Percentiles rank a stretch among this genome's conserved stretches.
Conservation (phyloP, 345 rosid species). For the Theobroma cacao region DNA sequence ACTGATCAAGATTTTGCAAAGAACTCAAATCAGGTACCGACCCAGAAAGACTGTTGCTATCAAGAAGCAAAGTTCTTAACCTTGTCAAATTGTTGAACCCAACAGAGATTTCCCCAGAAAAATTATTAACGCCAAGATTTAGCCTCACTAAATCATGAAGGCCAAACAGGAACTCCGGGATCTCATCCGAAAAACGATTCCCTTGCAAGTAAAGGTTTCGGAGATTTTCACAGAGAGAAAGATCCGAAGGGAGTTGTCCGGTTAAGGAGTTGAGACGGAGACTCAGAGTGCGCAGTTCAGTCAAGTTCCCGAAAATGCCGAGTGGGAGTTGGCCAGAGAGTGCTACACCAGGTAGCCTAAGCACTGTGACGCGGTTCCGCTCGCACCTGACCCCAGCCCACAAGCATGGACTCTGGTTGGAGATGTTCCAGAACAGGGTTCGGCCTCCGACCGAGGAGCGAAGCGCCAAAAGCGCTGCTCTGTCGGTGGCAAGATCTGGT, state of each 20-base stretch:
- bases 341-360: conserved; percentile 76
- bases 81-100: conserved; percentile 65
- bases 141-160: conserved; percentile 60
- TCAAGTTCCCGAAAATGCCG: conserved; percentile 75
- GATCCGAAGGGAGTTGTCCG: conserved; percentile 76
- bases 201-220: conserved; percentile 82
- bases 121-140: conserved; percentile 58
- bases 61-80: conserved; percentile 67
- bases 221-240: conserved; percentile 54
- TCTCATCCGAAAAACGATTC: conserved; percentile 69
- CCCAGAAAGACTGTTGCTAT: conserved; percentile 67
- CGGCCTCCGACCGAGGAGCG: conserved; percentile 86
- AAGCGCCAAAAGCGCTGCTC: conserved; percentile 69
- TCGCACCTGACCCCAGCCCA: conserved; percentile 83
- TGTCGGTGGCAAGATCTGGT: conserved; percentile 80
- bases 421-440: conserved; percentile 65
- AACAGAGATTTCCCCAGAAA: conserved; percentile 58
- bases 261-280: conserved; percentile 75
- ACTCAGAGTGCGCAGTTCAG: conserved; percentile 71
- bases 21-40: conserved; percentile 39
- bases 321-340: conserved; percentile 66
- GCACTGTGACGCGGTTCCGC: conserved; percentile 62
- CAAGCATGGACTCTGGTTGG: conserved; percentile 54
- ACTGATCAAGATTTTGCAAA: conserved; percentile 51
- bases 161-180: conserved; percentile 56